phyloP scores from a whole-genome alignment of 768 basidiomycete species.

The Tephrocybe sp. region DNA sequence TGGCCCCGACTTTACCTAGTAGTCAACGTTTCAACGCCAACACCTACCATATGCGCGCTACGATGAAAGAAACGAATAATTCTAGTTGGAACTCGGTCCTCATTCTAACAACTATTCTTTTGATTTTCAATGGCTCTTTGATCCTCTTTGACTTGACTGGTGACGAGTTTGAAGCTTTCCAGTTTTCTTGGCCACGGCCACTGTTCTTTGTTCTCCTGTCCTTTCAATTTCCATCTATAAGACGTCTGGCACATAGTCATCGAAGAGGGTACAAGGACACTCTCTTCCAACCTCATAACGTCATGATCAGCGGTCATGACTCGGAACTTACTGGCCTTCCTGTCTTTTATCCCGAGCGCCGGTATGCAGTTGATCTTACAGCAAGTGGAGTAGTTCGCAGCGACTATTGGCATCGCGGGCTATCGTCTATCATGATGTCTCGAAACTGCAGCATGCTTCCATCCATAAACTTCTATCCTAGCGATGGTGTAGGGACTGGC shows the following conservation, averaged over 20 bases:
- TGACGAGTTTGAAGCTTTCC: too few relatives aligned
- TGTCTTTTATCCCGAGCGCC: conserved; percentile 2
- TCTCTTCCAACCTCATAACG: neutral
- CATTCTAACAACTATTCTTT: too few relatives aligned
- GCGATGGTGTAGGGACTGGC: conserved; percentile 12
- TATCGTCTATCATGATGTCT: conserved; percentile 4
- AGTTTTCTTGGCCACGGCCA: too few relatives aligned
- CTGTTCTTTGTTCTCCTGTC: too few relatives aligned
- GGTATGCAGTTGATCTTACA: conserved; percentile 14
- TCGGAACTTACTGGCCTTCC: neutral
- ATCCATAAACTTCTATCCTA: conserved; percentile 9
- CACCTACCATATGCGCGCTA: too few relatives aligned
- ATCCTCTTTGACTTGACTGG: too few relatives aligned
- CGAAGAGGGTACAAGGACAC: neutral
- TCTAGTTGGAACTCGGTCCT: too few relatives aligned
- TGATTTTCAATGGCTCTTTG: too few relatives aligned
- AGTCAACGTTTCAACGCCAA: too few relatives aligned
- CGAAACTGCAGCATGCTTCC: conserved; percentile 12
- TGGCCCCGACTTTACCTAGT: too few relatives aligned
- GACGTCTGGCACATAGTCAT: neutral
- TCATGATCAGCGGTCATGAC: neutral
- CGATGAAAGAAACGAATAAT: too few relatives aligned
- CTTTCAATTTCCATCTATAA: too few relatives aligned
- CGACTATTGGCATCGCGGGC: conserved; percentile 17
- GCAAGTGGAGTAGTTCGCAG: conserved; percentile 9